Conservation (phyloP, 2,329 filamentous ascomycete species). For the Xylaria multiplex region DNA sequence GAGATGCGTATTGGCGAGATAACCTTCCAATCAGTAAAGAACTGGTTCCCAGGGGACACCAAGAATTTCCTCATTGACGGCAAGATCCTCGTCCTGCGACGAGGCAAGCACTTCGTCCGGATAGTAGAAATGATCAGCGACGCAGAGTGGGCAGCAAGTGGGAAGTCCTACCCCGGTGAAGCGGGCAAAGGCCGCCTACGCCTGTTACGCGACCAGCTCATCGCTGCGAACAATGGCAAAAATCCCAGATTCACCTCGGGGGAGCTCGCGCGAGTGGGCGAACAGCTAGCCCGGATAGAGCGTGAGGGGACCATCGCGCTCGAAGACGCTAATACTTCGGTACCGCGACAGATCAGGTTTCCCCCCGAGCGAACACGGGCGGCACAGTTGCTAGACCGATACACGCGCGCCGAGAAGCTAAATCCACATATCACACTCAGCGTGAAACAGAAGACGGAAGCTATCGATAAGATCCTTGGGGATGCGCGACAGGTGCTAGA, state of each 20-base stretch:
- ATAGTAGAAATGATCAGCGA: slow-evolving; percentile 69
- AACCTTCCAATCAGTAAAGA: slow-evolving; percentile 69
- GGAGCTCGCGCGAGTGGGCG: slow-evolving; percentile 23
- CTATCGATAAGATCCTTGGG: slow-evolving; percentile 39
- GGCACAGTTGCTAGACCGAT: slow-evolving; percentile 31
- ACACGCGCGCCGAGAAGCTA: background rate
- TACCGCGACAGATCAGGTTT: slow-evolving; percentile 28
- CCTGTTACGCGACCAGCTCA: slow-evolving; percentile 50
- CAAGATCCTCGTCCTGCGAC: slow-evolving; percentile 68
- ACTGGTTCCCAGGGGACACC: slow-evolving; percentile 67
- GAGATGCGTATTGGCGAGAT: slow-evolving; percentile 60
- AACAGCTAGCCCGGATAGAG: slow-evolving; percentile 36
- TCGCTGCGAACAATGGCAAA: slow-evolving; percentile 24
- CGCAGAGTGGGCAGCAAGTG: slow-evolving; percentile 61
- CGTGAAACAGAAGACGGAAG: slow-evolving; percentile 35
- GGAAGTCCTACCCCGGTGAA: slow-evolving; percentile 64
- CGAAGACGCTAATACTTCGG: slow-evolving; percentile 48
- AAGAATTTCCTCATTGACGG: slow-evolving; percentile 69
- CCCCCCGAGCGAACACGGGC: slow-evolving; percentile 35
- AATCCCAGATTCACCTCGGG: background rate
- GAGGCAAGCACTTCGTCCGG: slow-evolving; percentile 71
- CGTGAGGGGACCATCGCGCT: slow-evolving; percentile 41
- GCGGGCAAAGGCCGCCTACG: slow-evolving; percentile 61
- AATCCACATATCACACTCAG: background rate
- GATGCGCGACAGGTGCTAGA: slow-evolving; percentile 11